Percentiles rank a stretch among this genome's conserved stretches.
phyloP scores from a whole-genome alignment of 2,329 filamentous ascomycete genomes.

The Diatrype stigma region DNA sequence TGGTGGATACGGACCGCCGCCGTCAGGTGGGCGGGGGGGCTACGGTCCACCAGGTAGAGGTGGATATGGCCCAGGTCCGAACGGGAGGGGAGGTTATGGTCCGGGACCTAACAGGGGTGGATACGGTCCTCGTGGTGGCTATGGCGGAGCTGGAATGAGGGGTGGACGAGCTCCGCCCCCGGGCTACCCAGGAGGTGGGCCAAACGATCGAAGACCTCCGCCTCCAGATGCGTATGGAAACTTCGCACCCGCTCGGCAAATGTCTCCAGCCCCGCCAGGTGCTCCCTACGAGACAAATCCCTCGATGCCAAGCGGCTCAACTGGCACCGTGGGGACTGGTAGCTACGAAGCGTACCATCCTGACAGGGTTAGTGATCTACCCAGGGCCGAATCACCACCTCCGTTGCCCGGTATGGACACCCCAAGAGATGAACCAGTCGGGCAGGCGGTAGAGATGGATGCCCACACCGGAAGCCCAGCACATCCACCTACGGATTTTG shows the following conservation, averaged over 20 bases:
- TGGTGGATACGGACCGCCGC: slow-evolving; percentile 40
- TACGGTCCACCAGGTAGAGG: slow-evolving; percentile 45
- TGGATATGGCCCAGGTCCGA: slow-evolving; percentile 37
- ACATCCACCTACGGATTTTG: slow-evolving; percentile 37
- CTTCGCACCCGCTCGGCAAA: slow-evolving; percentile 28
- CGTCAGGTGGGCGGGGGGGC: slow-evolving; percentile 38
- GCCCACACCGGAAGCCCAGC: slow-evolving; percentile 55
- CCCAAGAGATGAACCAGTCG: slow-evolving; percentile 35
- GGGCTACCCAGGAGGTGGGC: slow-evolving; percentile 38
- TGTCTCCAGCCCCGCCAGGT: slow-evolving; percentile 34
- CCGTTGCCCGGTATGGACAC: slow-evolving; percentile 48
- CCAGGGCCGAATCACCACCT: slow-evolving; percentile 61
- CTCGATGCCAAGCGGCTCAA: slow-evolving; percentile 33
- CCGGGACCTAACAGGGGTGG: slow-evolving; percentile 17
- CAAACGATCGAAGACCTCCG: slow-evolving; percentile 31
- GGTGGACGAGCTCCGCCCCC: slow-evolving; percentile 40
- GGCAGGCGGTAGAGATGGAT: slow-evolving; percentile 78
- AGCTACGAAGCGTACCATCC: slow-evolving; percentile 42
- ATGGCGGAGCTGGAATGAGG: slow-evolving; percentile 28
- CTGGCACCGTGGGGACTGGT: slow-evolving; percentile 22
- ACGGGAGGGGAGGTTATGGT: slow-evolving; percentile 30
- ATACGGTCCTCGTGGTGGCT: slow-evolving; percentile 28
- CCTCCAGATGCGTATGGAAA: slow-evolving; percentile 21
- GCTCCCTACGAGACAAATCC: slow-evolving; percentile 34
- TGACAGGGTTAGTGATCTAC: slow-evolving; percentile 40